Evolutionary conservation across 352 stramenopile species (phyloP), one percentile per base, ranked within the genome.

Genomic region (Phytophthora melonis): DNA sequence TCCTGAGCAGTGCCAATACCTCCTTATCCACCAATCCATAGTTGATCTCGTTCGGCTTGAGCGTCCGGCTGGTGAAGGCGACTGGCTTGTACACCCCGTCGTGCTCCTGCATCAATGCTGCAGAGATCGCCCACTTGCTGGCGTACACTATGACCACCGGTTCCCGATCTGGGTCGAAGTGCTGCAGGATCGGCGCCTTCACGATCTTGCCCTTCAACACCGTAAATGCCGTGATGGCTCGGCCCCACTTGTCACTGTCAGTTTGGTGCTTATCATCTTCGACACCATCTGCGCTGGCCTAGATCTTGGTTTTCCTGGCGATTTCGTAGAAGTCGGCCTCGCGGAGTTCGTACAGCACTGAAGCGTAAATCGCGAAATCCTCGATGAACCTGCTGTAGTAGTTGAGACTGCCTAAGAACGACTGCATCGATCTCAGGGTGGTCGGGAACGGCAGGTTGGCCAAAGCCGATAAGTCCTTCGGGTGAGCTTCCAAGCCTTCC

Each of bases 111-210:
- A 25, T 25, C 23, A 25, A 25, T 25, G 23, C 23, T 25, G 23
- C 23, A 25, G 23, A 25, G 23, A 25, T 62, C 1, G 23, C 23
- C 23, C 23, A 25, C 23, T 25, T 25, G 23, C 23, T 25, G 23
- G 23, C 23, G 23, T 25, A 25, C 23, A 25, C 23, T 25, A 25
- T 25, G 23, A 25, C 23, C 23, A 56, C 36, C 8, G 64, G 16
- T 54, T 27, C n/a, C n/a, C 54, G 53, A 13, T 55, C 45, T 2
- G 18, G 25, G 41, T 70, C 70, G 53, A 66, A 68, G 36, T 77
- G 70, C 4, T 18, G n/a, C 3, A 72, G 36, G 7, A 69, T 58
- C 8, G 63, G 70, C 0, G 63, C 53, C 0, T 50, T 18, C 0
- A 30, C 45, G 7, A 72, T 34, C 45, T 69, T 66, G 2, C 1